A percentile compares a stretch with the other conserved stretches of the same genome.
Conservation (phyloP, 768 basidiomycete genomes). For the Sarcomyxa edulis region DNA sequence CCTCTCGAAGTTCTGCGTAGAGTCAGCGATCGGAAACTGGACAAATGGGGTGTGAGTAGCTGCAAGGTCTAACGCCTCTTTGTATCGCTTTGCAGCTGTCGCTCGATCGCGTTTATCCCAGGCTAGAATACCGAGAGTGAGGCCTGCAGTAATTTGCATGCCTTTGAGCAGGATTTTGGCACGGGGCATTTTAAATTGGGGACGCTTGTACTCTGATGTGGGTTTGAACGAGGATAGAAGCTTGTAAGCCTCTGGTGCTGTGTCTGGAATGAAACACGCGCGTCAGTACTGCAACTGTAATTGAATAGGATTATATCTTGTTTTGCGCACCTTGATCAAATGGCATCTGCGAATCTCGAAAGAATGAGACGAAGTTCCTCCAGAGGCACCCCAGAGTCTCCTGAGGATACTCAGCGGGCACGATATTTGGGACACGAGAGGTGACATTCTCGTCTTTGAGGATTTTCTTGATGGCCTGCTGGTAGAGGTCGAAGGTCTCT, state of each 20-base stretch:
- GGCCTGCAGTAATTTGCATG: conserved; percentile 22
- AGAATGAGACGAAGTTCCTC: no score
- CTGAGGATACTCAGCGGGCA: no score
- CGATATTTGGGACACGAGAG: conserved; percentile 13
- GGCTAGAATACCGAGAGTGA: conserved; percentile 24
- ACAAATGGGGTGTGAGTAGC: conserved; percentile 17
- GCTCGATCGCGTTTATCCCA: conserved; percentile 26
- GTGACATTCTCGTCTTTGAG: conserved; percentile 20
- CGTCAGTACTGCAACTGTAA: no score
- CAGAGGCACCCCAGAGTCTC: no score
- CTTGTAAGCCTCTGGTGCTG: conserved; percentile 23
- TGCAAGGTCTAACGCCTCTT: conserved; percentile 23
- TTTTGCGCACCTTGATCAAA: no score
- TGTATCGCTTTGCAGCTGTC: conserved; percentile 26
- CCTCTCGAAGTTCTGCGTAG: conserved; percentile 17
- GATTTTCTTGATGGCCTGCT: conserved; percentile 21
- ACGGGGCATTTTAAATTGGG: conserved; percentile 14
- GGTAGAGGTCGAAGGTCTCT: conserved; percentile 21
- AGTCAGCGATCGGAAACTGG: conserved; percentile 5
- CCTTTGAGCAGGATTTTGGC: conserved; percentile 24
- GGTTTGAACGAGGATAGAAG: conserved; percentile 23
- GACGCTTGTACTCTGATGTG: conserved; percentile 10
- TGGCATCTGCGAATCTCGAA: no score
- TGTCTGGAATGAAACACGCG: conserved; percentile 14
- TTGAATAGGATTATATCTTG: no score